phyloP scores from a whole-genome alignment of 2,329 filamentous ascomycete genomes.

The Pseudogymnoascus sp. region DNA sequence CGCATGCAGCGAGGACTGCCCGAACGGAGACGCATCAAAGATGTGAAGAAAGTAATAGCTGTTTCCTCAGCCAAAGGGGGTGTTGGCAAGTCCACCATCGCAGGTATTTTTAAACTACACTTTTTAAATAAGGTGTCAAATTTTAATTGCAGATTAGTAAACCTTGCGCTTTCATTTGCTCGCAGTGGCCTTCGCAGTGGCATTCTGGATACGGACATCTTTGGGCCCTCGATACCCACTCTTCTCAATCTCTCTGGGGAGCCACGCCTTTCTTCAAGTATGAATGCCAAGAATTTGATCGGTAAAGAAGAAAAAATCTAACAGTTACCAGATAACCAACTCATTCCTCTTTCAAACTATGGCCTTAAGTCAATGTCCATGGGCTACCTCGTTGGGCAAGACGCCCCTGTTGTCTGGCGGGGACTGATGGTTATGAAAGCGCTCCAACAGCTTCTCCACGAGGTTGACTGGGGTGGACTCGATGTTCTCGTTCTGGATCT shows the following conservation, averaged over 20 bases:
- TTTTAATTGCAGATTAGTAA: slow-evolving; percentile 42
- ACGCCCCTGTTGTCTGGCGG: slow-evolving; percentile 85
- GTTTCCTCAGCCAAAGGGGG: slow-evolving; percentile 96
- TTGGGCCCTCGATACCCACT: slow-evolving; percentile 90
- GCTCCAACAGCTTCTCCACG: slow-evolving; percentile 87
- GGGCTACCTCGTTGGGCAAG: slow-evolving; percentile 80
- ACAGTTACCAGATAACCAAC: slow-evolving; percentile 57
- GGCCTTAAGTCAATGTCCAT: slow-evolving; percentile 98
- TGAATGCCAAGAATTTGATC: slow-evolving; percentile 27
- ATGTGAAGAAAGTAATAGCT: slow-evolving; percentile 89
- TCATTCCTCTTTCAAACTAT: slow-evolving; percentile 87
- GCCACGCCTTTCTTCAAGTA: slow-evolving; percentile 67
- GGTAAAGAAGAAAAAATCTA: slow-evolving; percentile 18
- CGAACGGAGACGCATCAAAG: slow-evolving; percentile 69
- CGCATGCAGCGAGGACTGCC: slow-evolving; percentile 77
- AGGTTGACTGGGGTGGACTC: slow-evolving; percentile 86
- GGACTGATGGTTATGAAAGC: slow-evolving; percentile 98
- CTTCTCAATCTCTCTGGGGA: slow-evolving; percentile 76
- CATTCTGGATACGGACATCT: slow-evolving; percentile 93
- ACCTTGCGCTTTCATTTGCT: slow-evolving; percentile 81
- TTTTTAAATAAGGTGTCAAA: background rate
- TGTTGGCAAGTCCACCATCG: slow-evolving; percentile 94
- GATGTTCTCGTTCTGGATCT: slow-evolving; percentile 87
- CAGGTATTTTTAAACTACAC: slow-evolving; percentile 45
- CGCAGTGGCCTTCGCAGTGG: slow-evolving; percentile 74